Percentiles rank a stretch among this genome's conserved stretches.
phyloP scores from a whole-genome alignment of 2,329 filamentous ascomycete genomes.

The Shiraia sp. region DNA sequence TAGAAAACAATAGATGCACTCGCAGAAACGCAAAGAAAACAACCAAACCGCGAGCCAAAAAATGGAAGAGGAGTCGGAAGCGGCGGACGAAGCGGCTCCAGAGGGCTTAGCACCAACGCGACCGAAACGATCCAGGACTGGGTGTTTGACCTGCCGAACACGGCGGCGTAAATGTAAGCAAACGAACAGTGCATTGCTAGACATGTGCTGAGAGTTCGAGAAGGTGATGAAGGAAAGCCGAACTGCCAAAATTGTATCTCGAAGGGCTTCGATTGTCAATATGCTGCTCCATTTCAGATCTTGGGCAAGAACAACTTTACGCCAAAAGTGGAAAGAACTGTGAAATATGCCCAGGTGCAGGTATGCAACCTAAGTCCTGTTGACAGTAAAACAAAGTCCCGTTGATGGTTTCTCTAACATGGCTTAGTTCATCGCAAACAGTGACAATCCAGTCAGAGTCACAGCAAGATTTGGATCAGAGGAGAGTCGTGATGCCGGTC shows the following conservation, averaged over 20 bases:
- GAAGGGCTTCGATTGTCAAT: slow-evolving; percentile 54
- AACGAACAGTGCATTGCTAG: background rate
- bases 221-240: slow-evolving; percentile 58
- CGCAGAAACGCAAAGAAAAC: background rate
- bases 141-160: slow-evolving; percentile 55
- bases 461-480: too few species aligned
- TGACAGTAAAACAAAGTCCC: too few species aligned
- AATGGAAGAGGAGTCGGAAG: slow-evolving; percentile 13
- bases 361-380: too few species aligned
- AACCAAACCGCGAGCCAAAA: background rate
- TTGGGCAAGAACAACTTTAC: slow-evolving; percentile 55
- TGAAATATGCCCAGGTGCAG: slow-evolving; percentile 18
- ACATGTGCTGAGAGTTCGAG: background rate
- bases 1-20: slow-evolving; percentile 7
- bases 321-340: slow-evolving; percentile 25
- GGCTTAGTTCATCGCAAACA: too few species aligned
- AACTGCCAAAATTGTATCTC: slow-evolving; percentile 54
- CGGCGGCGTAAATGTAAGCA: slow-evolving; percentile 55
- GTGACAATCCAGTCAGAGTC: too few species aligned
- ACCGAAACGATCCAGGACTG: slow-evolving; percentile 42
- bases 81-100: slow-evolving; percentile 3
- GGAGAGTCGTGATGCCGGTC: too few species aligned
- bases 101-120: slow-evolving; percentile 9
- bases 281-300: slow-evolving; percentile 54
- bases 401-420: too few species aligned